Conservation (phyloP, 2,329 filamentous ascomycete genomes). For the Colletotrichum liriopes region DNA sequence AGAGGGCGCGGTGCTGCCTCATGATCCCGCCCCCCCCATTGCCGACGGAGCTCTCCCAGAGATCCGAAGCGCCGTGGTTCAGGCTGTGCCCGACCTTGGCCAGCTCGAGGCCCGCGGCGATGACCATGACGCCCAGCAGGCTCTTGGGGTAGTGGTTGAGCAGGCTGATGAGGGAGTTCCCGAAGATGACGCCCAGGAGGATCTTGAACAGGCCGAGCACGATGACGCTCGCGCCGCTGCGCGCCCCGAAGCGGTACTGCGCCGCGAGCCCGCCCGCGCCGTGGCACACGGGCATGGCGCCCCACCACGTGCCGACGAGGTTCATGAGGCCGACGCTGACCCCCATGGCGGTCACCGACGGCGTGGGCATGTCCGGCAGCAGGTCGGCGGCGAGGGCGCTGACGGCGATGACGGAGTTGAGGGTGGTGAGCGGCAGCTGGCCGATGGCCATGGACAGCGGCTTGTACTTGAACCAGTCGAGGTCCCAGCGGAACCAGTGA, state of each 20-base stretch:
- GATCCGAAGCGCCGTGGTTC: conserved; percentile 77
- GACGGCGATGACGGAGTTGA: conserved; percentile 94
- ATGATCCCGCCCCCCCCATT: conserved; percentile 52
- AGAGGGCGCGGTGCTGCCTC: conserved; percentile 67
- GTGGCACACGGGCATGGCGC: conserved; percentile 95
- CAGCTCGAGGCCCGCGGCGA: conserved; percentile 90
- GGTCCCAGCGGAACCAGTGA: conserved; percentile 60
- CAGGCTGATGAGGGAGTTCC: conserved; percentile 79
- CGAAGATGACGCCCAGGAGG: conserved; percentile 81
- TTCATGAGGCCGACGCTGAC: conserved; percentile 90
- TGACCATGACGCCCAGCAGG: conserved; percentile 88
- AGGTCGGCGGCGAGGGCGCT: conserved; percentile 84
- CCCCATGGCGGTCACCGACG: conserved; percentile 83
- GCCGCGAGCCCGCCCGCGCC: conserved; percentile 92
- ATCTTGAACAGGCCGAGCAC: conserved; percentile 85
- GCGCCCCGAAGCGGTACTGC: conserved; percentile 91
- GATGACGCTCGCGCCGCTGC: conserved; percentile 87
- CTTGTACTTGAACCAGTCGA: conserved; percentile 56
- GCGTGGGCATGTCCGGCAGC: conserved; percentile 76
- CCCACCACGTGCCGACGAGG: conserved; percentile 88
- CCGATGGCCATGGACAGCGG: conserved; percentile 77
- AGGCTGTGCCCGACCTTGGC: conserved; percentile 88
- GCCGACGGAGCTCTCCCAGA: conserved; percentile 70
- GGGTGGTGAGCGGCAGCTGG: conserved; percentile 90
- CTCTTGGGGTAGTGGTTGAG: conserved; percentile 81